Conservation (phyloP, 2,329 filamentous ascomycete genomes). For the Diaporthe capsici region DNA sequence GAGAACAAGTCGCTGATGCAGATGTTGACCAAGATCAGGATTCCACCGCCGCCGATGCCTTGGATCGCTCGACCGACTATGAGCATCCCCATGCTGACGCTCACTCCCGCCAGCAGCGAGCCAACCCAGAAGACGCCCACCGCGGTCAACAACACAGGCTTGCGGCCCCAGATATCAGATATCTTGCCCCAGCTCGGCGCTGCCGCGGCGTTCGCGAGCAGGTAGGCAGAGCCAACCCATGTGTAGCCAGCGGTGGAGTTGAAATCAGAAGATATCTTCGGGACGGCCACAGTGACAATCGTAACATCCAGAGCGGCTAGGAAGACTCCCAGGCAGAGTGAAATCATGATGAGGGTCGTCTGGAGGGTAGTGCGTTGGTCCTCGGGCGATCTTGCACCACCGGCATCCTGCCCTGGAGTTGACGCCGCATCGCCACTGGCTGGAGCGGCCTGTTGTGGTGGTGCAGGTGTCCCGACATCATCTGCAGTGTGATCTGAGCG, state of each 20-base stretch:
- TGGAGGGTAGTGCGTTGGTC: slow-evolving; percentile 49
- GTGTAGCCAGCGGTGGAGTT: slow-evolving; percentile 77
- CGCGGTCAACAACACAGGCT: slow-evolving; percentile 64
- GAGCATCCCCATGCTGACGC: slow-evolving; percentile 61
- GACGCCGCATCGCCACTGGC: background rate
- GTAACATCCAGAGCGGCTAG: slow-evolving; percentile 66
- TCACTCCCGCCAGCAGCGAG: slow-evolving; percentile 63
- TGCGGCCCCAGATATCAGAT: slow-evolving; percentile 71
- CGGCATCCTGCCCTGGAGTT: background rate
- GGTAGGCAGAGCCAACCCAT: slow-evolving; percentile 83
- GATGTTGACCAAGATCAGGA: slow-evolving; percentile 67
- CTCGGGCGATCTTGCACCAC: slow-evolving; percentile 44
- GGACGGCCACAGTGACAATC: slow-evolving; percentile 73
- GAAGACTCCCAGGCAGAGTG: slow-evolving; percentile 58
- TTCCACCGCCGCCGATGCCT: slow-evolving; percentile 66
- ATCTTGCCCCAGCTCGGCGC: slow-evolving; percentile 80
- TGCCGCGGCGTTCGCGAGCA: slow-evolving; percentile 77
- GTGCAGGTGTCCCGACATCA: background rate
- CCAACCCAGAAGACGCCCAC: slow-evolving; percentile 66
- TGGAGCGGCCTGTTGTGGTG: background rate
- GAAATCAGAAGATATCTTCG: slow-evolving; percentile 71
- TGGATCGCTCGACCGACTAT: slow-evolving; percentile 64
- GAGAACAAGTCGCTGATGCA: slow-evolving; percentile 69
- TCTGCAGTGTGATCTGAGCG: slow-evolving; percentile 2
- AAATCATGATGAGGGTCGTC: slow-evolving; percentile 54